Percentiles rank a stretch among this genome's conserved stretches.
Evolutionary conservation across 768 basidiomycete species (phyloP).

Genomic region (Lactarius akahatsu): DNA sequence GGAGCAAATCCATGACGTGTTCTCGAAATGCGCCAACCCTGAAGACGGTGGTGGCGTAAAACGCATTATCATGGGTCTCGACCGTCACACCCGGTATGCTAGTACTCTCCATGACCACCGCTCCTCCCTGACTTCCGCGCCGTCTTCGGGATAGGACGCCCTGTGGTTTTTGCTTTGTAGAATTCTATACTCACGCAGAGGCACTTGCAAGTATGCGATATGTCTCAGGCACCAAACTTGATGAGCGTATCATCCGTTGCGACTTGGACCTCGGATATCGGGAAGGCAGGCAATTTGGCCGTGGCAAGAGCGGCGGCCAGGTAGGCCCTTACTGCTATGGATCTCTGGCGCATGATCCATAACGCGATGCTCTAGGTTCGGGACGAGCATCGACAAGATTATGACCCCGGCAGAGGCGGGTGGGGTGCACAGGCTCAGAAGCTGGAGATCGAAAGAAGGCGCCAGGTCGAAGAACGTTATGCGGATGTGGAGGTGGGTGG

Average conservation of each 20-base stretch:
- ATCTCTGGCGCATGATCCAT: background rate
- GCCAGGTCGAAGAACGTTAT: conserved; percentile 86
- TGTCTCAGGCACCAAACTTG: conserved; percentile 96
- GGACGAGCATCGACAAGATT: conserved; percentile 96
- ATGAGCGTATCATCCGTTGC: conserved; percentile 97
- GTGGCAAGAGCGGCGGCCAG: conserved; percentile 97
- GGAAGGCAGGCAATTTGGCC: conserved; percentile 95
- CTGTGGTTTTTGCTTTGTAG: conserved; percentile 94
- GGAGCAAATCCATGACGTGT: conserved; percentile 93
- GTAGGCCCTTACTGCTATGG: conserved; percentile 36
- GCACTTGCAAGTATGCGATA: conserved; percentile 91
- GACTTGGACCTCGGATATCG: conserved; percentile 96
- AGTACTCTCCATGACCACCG: background rate
- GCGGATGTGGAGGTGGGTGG: conserved; percentile 76
- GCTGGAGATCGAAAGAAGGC: conserved; percentile 68
- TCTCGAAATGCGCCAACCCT: conserved; percentile 83
- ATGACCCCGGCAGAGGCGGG: conserved; percentile 93
- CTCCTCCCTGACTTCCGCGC: background rate
- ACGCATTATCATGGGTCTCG: conserved; percentile 92
- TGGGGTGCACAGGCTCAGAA: conserved; percentile 89
- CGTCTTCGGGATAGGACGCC: conserved; percentile 60
- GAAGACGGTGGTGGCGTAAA: conserved; percentile 90
- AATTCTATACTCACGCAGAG: conserved; percentile 93
- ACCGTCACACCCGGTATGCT: conserved; percentile 78
- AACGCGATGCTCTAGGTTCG: conserved; percentile 48